These are phyloP conservation scores for Helenozyma baotianmanensis DNA, from an alignment of 805 yeast genomes.

Conservation along the genomic window DNA sequence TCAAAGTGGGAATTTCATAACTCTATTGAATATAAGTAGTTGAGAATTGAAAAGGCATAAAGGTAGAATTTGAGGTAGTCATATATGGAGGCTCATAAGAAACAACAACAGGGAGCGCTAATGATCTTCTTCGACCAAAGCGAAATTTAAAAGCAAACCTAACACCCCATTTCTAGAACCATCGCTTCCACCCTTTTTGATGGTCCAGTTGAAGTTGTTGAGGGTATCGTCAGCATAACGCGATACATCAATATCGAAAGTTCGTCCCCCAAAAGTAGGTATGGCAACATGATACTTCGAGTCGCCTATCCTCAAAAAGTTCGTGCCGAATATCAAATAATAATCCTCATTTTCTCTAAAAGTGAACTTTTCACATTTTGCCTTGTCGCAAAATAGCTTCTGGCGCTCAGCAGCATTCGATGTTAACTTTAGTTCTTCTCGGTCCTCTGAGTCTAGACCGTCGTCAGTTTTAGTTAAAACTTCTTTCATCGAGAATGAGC, in stretches of 20 bases:
- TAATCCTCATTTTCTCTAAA: conserved; percentile 39
- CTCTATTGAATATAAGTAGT: too few relatives aligned
- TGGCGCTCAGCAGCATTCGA: conserved; percentile 34
- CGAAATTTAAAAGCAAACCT: conserved; percentile 36
- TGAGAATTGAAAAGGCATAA: too few relatives aligned
- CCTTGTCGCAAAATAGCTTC: conserved; percentile 37
- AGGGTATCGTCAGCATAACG: conserved; percentile 40
- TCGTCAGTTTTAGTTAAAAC: neutral
- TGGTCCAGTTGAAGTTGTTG: conserved; percentile 43
- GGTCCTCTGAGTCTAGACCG: conserved; percentile 1
- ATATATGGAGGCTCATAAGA: too few relatives aligned
- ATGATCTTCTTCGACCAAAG: conserved; percentile 33
- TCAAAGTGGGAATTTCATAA: too few relatives aligned
- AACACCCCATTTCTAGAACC: conserved; percentile 27
- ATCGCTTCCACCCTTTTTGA: conserved; percentile 34
- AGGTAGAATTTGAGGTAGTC: too few relatives aligned
- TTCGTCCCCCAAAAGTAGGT: conserved; percentile 43
- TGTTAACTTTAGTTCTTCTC: conserved; percentile 28
- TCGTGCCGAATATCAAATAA: conserved; percentile 51
- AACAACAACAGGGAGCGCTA: too few relatives aligned
- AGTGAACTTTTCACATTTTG: conserved; percentile 35
- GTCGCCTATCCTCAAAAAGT: conserved; percentile 46
- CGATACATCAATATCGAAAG: conserved; percentile 41
- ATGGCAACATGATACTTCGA: conserved; percentile 47
- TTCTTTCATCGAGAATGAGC: conserved; percentile 3